Evolutionary conservation across 345 rosid genomes (phyloP), one percentile per base, ranked within the genome.

Genomic region (Aquilaria malaccensis): DNA sequence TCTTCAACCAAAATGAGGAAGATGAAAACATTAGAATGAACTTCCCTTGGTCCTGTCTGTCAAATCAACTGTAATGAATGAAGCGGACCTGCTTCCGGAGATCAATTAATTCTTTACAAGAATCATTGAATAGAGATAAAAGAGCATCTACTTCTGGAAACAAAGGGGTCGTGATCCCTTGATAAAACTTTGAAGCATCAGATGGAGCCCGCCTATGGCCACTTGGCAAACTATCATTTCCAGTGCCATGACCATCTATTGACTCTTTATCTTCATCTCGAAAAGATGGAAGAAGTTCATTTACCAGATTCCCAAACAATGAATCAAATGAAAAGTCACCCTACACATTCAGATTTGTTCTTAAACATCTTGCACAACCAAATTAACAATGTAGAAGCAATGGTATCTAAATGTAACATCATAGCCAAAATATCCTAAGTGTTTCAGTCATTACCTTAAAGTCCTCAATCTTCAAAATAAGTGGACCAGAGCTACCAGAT

Each of bases 281-380:
- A 69, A 83, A 90, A 50, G 88, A 78, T 52, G 97, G 96, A 13
- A 90, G 82, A 11, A 81, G 85, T 55, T 85, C 79, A 66, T 85
- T 87, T 33, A 91, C 97, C 66, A 91, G 70, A 77, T 81, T 84
- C 67, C 96, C 97, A 45, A 91, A 91, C 45, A 85, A 74, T 49
- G 94, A 91, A 78, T 91, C 97, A 57, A 91, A 91, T 0, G 91
- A 91, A 73, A 91, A 91, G 52, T 91, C 94, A 33, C 97, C 97
- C 97, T 91, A 65, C 62, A 63, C 31, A 66, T 30, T 50, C 11
- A 66, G 59, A 30, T 67, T 31, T 13, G 30, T 45, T 29, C 47
- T 45, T 32, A 10, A 57, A 56, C 15, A 29, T 11, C 45, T 45
- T 31, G 22, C 3, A 12, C n/a, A 52, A 56, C 41, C 50, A 64